Conservation (phyloP, 225 moss, liverwort and hornwort species). For the Marchantia polymorpha region DNA sequence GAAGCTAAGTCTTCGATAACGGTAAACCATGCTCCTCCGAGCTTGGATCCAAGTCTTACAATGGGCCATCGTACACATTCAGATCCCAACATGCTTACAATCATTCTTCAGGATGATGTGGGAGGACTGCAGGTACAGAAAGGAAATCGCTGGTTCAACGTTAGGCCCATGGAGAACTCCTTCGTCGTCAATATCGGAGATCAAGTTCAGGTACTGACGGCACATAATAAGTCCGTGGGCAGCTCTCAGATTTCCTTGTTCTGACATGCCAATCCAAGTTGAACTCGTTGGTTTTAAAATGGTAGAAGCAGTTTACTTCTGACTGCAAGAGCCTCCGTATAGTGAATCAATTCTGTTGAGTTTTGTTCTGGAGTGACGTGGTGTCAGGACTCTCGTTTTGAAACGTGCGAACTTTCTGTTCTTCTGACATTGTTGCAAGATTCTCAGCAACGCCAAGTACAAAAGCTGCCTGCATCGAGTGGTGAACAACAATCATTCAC, state of each 20-base stretch:
- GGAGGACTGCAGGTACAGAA: conserved; percentile 58
- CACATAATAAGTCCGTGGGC: conserved; percentile 64
- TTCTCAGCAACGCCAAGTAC: conserved; percentile 15
- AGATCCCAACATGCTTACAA: conserved; percentile 62
- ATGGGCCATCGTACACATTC: conserved; percentile 61
- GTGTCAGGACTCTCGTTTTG: neutral
- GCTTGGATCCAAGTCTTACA: conserved; percentile 59
- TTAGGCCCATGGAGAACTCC: conserved; percentile 56
- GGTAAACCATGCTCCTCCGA: conserved; percentile 62
- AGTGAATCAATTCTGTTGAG: neutral
- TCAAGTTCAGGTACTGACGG: conserved; percentile 65
- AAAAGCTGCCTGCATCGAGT: conserved; percentile 11
- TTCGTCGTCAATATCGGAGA: conserved; percentile 67
- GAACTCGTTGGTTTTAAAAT: conserved; percentile 18
- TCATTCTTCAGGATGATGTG: conserved; percentile 61
- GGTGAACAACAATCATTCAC: conserved; percentile 8
- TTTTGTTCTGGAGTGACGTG: too few species aligned
- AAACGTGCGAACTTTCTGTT: neutral
- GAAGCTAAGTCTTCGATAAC: conserved; percentile 54
- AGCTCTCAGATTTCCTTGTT: conserved; percentile 60
- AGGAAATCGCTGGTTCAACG: conserved; percentile 55
- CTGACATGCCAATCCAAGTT: too few species aligned
- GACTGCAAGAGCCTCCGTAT: neutral
- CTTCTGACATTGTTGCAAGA: neutral
- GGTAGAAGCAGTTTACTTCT: conserved; percentile 63